phyloP scores from a whole-genome alignment of 1,139 yeast species.

The Diutina mesorugosa region DNA sequence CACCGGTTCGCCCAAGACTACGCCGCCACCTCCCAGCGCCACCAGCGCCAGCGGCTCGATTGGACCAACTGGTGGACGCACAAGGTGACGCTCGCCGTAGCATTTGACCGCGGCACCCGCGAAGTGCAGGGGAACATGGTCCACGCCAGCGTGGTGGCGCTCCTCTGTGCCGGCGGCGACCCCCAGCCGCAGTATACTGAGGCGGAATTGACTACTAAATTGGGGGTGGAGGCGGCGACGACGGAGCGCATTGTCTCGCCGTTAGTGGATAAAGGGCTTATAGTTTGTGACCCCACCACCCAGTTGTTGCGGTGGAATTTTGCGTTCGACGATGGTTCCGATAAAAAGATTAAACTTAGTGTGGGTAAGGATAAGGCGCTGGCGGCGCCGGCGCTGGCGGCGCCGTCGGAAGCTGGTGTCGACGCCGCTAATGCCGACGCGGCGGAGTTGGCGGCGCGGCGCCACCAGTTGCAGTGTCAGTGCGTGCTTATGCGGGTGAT shows the following conservation, averaged over 20 bases:
- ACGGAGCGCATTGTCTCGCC: not conserved
- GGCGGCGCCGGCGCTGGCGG: not conserved
- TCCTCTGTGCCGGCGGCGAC: not conserved
- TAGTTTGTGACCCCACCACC: not conserved
- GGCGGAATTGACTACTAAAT: not conserved
- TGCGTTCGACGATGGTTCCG: not conserved
- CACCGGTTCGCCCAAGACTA: not conserved
- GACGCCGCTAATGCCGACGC: not conserved
- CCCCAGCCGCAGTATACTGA: not conserved
- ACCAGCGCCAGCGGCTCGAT: not conserved
- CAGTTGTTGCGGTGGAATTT: not conserved
- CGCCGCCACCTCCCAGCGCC: too few relatives aligned
- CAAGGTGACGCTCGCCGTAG: not conserved
- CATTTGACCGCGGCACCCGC: not conserved
- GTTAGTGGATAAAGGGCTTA: not conserved
- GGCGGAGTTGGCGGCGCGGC: not conserved
- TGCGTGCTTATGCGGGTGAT: not conserved
- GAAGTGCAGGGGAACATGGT: not conserved
- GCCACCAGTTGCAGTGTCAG: not conserved
- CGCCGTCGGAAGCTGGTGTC: not conserved
- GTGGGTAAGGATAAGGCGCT: not conserved
- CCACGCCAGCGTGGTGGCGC: not conserved
- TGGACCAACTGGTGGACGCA: slow-evolving; percentile 1
- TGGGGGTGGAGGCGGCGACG: not conserved
- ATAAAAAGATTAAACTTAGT: not conserved